A percentile compares a stretch with the other conserved stretches of the same genome.
Evolutionary conservation across 768 basidiomycete genomes (phyloP).

Genomic region (Podaxis carcinomalis): DNA sequence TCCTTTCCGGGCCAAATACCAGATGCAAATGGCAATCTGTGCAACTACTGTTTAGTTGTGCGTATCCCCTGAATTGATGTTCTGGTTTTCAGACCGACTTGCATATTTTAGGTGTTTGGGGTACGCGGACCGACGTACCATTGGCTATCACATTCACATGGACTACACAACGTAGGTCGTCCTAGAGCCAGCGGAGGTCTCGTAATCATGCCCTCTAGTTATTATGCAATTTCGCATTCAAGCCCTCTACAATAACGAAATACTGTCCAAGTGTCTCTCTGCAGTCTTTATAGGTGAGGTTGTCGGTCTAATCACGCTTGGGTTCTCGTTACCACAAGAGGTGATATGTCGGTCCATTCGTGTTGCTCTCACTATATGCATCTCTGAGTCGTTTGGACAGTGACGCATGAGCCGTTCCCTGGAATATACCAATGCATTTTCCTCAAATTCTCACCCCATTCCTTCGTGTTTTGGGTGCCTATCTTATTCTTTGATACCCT

Average conservation of each 20-base stretch:
- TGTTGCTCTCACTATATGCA: background rate
- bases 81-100: background rate
- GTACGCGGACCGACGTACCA: conserved; percentile 18
- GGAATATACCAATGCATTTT: conserved; percentile 12
- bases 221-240: conserved; percentile 24
- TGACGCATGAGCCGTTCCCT: conserved; percentile 1
- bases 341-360: conserved; percentile 15
- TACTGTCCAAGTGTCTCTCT: conserved; percentile 14
- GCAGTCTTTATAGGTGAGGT: conserved; percentile 19
- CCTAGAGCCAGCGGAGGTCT: background rate
- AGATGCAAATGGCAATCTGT: background rate
- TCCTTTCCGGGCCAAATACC: background rate
- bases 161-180: conserved; percentile 20
- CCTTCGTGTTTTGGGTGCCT: conserved; percentile 24
- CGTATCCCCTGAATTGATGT: background rate
- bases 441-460: conserved; percentile 16
- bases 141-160: conserved; percentile 19
- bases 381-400: background rate
- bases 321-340: conserved; percentile 12
- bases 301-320: conserved; percentile 14
- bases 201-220: conserved; percentile 13
- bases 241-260: conserved; percentile 19
- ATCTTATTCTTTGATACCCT: conserved; percentile 25
- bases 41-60: conserved; percentile 12
- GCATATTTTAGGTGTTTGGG: conserved; percentile 15